These are phyloP conservation scores for Colletotrichum shisoi DNA, from an alignment of 2,329 filamentous ascomycete genomes.

Conservation along the genomic window DNA sequence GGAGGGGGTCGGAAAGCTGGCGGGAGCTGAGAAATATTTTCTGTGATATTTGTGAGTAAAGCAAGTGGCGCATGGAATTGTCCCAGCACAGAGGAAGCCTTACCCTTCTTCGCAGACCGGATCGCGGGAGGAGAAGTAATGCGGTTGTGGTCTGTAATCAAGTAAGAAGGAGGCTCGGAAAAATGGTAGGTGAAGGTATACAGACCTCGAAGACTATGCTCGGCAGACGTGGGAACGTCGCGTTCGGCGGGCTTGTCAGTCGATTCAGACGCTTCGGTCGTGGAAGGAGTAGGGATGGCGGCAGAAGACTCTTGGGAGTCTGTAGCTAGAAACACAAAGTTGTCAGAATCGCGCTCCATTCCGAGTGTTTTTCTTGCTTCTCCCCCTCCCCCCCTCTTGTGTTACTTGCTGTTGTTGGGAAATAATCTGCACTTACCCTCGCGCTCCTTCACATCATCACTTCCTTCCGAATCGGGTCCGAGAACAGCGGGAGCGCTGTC, in stretches of 20 bases:
- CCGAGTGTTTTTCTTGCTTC: neutral
- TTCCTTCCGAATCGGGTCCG: neutral
- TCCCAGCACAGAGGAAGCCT: neutral
- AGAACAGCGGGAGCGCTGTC: neutral
- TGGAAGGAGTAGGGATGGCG: conserved; percentile 13
- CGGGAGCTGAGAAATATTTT: conserved; percentile 12
- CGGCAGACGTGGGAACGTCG: neutral
- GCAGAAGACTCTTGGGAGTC: conserved; percentile 19
- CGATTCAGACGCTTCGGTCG: conserved; percentile 21
- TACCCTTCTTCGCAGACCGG: conserved; percentile 5
- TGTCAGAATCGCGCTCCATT: neutral
- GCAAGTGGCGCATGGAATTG: neutral
- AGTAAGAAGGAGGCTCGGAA: conserved; percentile 4
- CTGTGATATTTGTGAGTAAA: conserved; percentile 16
- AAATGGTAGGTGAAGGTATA: neutral
- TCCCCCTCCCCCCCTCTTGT: too few species aligned
- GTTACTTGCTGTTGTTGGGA: too few species aligned
- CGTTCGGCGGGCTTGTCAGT: conserved; percentile 33
- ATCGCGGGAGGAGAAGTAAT: conserved; percentile 5
- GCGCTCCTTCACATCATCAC: conserved; percentile 13
- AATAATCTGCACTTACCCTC: conserved; percentile 22
- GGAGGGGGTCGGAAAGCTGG: conserved; percentile 44
- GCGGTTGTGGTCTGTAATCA: neutral
- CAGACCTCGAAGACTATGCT: conserved; percentile 26
- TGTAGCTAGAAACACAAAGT: neutral